phyloP scores from a whole-genome alignment of 1,284 basidiomycete species.

The Hypsizygus ulmarius region DNA sequence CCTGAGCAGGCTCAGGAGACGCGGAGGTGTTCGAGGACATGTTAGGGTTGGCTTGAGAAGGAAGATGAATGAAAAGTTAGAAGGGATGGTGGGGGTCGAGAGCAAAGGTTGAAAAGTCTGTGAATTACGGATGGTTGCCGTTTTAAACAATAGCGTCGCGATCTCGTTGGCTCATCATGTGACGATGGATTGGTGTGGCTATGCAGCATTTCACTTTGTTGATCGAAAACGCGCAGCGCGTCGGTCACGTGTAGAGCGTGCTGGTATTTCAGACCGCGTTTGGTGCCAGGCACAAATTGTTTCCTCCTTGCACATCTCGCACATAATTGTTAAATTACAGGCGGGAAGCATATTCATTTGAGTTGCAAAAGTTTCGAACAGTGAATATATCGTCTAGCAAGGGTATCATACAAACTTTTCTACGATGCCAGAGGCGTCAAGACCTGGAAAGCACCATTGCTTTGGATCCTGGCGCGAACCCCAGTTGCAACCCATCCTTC shows the following conservation, averaged over 20 bases:
- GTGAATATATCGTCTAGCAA: not conserved
- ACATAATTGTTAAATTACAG: not conserved
- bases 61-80: conserved; percentile 4
- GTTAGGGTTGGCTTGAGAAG: conserved; percentile 13
- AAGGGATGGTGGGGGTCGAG: conserved; percentile 13
- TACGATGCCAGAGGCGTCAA: conserved; percentile 15
- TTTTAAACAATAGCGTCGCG: conserved; percentile 29
- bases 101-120: conserved; percentile 22
- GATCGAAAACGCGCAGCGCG: conserved; percentile 26
- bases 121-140: conserved; percentile 14
- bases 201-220: conserved; percentile 37
- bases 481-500: conserved; percentile 52
- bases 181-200: conserved; percentile 27
- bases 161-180: conserved; percentile 26
- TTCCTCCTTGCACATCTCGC: not conserved
- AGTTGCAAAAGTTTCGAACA: not conserved
- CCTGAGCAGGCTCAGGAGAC: conserved; percentile 18
- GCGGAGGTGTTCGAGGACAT: conserved; percentile 28
- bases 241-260: conserved; percentile 19
- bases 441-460: conserved; percentile 62
- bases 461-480: conserved; percentile 46
- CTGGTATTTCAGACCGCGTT: conserved; percentile 1
- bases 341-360: not conserved
- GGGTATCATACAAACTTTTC: not conserved
- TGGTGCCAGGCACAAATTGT: not conserved